Base-by-base conservation (phyloP, 345 rosid species). In the Citrus cavaleriei region DNA sequence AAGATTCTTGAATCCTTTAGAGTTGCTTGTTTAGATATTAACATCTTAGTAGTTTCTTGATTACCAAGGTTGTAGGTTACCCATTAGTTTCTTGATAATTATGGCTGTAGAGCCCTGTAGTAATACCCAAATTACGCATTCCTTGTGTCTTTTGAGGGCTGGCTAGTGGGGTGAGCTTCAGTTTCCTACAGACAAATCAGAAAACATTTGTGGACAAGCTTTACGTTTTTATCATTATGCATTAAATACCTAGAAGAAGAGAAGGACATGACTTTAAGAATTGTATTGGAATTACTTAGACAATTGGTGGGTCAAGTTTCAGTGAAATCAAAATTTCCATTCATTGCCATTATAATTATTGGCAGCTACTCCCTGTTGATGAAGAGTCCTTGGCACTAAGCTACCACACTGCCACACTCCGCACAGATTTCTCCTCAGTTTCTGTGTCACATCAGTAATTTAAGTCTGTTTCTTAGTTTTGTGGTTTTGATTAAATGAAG, bases 271-370 rank as follows among this genome's bases (percentile, higher is more conserved):
- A 40, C 10, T 38, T 46, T 62, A 69, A 65, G 78, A 75, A 32
- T 51, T 75, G 78, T 49, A 32, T n/a, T 75, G 71, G 51, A 51
- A 51, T 65, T 75, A 30, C 34, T 22, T 76, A 54, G 66, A 76
- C 79, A 76, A 49, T 22, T 66, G 73, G 65, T 54, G 55, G 79
- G 72, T 34, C 38, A 49, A 76, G 54, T 58, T n/a, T 51, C 71
- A 30, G 18, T 75, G 71, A 19, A 7, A 65, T 49, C 70, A 46
- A 2, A 6, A 21, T 63, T 62, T 66, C 72, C 72, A 35, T 35
- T 76, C 58, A 54, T 10, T 63, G n/a, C 68, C 54, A 67, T 76
- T 67, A 55, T 46, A 67, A 51, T 19, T 22, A 3, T 30, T 51
- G 72, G 64, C 79, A 51, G 61, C 63, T 51, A 49, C 72, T 49